Base-by-base conservation (phyloP, 495 filamentous ascomycete genomes). In the Aspergillus olivimuriae region DNA sequence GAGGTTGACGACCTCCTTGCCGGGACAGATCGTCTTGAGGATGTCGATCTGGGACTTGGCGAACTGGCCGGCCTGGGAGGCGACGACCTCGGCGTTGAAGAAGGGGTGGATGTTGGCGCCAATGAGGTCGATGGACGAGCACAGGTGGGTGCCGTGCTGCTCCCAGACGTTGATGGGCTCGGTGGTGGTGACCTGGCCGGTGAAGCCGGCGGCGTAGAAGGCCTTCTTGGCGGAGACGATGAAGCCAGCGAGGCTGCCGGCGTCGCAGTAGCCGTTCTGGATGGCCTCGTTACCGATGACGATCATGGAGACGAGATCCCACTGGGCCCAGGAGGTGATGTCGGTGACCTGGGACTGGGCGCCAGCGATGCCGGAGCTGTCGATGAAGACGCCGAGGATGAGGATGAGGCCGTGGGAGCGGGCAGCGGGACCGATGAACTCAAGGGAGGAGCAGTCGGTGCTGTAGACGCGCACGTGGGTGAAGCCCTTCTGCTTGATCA, bases 261-360 rank as follows among this genome's bases (percentile, higher is more conserved):
- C 80, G 40, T 69, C 61, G 65, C 68, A 72, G 75, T 71, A 83
- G 32, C 73, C 72, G 68, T 82, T 78, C 71, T 84, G 83, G 55
- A 95, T 57, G 43, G 85, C 79, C 76, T 96, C 91, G 76, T 96
- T 95, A 68, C 86, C 91, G 54, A 95, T 75, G 26, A 90, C 82
- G 53, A 94, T 73, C 52, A 95, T 71, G 52, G 83, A 75, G 50
- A 95, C 82, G 35, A 85, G 56, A 22, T 76, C 68, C 85, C 84
- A 95, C 60, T 83, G 55, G 22, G 68, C 77, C 89, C 89, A 95
- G 34, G 50, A 44, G 60, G 78, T 69, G 62, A 95, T 83, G 41
- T 79, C 80, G 15, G 60, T 47, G 48, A 95, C 76, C 73, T 97
- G 89, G 45, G 78, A 62, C 47, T 75, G 58, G 31, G 78, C 80